Conservation (phyloP, 2,329 filamentous ascomycete genomes). For the Trichoderma gracile region DNA sequence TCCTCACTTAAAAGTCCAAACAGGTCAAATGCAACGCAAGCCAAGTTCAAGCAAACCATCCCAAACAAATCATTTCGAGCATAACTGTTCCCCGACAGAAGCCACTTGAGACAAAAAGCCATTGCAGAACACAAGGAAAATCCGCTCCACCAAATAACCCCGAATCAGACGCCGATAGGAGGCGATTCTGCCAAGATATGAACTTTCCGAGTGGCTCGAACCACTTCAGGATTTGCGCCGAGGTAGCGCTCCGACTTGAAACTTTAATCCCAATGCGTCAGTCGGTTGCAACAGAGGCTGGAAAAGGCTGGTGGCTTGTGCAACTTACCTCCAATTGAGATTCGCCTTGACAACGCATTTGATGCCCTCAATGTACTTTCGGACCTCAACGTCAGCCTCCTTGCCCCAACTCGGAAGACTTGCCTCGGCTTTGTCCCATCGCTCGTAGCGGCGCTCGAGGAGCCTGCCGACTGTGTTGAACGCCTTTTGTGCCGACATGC, state of each 20-base stretch:
- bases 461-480: constrained; percentile 30
- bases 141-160: too few relatives aligned
- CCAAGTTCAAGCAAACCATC: too few relatives aligned
- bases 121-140: not conserved
- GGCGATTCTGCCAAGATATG: constrained; percentile 8
- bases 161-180: too few relatives aligned
- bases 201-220: constrained; percentile 20
- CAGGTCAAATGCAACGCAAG: too few relatives aligned
- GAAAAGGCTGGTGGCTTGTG: too few relatives aligned
- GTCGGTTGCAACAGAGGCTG: not conserved
- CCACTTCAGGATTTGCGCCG: constrained; percentile 15
- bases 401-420: constrained; percentile 26
- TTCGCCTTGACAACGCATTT: constrained; percentile 32
- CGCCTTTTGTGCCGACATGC: constrained; percentile 29
- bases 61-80: too few relatives aligned
- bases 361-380: constrained; percentile 31
- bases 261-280: constrained; percentile 8
- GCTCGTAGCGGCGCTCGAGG: constrained; percentile 28
- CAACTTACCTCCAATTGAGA: constrained; percentile 25
- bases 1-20: too few relatives aligned
- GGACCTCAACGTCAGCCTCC: constrained; percentile 25
- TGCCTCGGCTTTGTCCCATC: constrained; percentile 28
- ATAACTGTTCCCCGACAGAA: too few relatives aligned
- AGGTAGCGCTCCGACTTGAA: constrained; percentile 28
- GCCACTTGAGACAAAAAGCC: not conserved